A percentile compares a stretch with the other conserved stretches of the same genome.
phyloP scores from a whole-genome alignment of 2,329 filamentous ascomycete genomes.

The Trichocomaceae sp. region DNA sequence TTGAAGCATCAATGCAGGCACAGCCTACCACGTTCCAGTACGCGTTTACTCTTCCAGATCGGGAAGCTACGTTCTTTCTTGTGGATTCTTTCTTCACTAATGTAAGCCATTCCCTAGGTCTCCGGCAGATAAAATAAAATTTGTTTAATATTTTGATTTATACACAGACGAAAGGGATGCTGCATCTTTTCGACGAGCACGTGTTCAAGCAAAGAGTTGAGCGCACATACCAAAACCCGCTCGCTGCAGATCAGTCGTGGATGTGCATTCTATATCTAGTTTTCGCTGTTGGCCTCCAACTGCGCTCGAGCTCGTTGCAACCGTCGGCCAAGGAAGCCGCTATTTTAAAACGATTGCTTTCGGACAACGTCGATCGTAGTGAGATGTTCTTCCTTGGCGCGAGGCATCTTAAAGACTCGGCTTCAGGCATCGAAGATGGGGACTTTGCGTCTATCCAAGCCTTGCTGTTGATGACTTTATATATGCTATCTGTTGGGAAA shows the following conservation, averaged over 20 bases:
- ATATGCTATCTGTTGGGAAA: constrained; percentile 56
- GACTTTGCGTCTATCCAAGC: constrained; percentile 62
- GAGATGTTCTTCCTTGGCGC: constrained; percentile 59
- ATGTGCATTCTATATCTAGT: constrained; percentile 57
- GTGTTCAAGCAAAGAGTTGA: constrained; percentile 47
- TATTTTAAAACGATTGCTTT: constrained; percentile 48
- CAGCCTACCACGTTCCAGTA: constrained; percentile 34
- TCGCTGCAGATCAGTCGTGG: constrained; percentile 45
- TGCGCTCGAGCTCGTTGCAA: constrained; percentile 10
- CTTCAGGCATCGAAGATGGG: constrained; percentile 52
- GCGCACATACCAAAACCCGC: constrained; percentile 50
- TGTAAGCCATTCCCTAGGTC: constrained; percentile 32
- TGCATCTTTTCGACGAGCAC: constrained; percentile 53
- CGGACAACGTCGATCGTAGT: constrained; percentile 47
- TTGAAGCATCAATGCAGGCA: constrained; percentile 47
- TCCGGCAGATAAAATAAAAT: not conserved
- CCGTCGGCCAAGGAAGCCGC: constrained; percentile 35
- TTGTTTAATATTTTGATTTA: not conserved
- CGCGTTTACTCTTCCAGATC: constrained; percentile 51
- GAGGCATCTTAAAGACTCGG: constrained; percentile 45
- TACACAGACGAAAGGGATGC: constrained; percentile 51
- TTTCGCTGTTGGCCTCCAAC: constrained; percentile 57
- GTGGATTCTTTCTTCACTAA: constrained; percentile 57
- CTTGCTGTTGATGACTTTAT: constrained; percentile 57
- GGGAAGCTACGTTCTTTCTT: constrained; percentile 48